Percentiles rank a stretch among this genome's conserved stretches.
Conservation (phyloP, 129 eudicot species). For the Cynara cardunculus region DNA sequence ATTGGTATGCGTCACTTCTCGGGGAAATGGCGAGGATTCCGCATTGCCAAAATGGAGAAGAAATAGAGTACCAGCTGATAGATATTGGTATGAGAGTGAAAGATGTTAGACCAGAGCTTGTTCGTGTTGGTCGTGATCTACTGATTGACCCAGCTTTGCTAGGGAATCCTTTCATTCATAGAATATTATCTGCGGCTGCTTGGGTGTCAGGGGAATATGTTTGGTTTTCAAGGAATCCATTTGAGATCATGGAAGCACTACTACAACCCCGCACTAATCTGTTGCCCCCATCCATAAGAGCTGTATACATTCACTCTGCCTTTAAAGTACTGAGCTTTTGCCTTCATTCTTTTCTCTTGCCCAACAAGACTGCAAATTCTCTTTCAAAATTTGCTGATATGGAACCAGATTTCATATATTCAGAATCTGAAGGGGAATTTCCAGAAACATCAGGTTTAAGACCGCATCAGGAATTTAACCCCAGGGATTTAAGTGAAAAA, state of each 20-base stretch:
- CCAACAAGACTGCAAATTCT: constrained; percentile 30
- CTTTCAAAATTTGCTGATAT: constrained; percentile 17
- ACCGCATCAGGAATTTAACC: constrained; percentile 19
- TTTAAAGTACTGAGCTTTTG: constrained; percentile 69
- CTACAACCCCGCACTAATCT: constrained; percentile 87
- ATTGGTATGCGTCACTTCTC: constrained; percentile 89
- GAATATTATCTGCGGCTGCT: constrained; percentile 75
- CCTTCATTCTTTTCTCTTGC: constrained; percentile 49
- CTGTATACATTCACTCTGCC: constrained; percentile 81
- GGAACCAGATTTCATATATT: constrained; percentile 35
- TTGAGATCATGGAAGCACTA: constrained; percentile 79
- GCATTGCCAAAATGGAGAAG: constrained; percentile 80
- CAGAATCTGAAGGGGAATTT: constrained; percentile 31
- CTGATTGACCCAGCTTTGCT: constrained; percentile 92
- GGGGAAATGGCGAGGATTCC: constrained; percentile 88
- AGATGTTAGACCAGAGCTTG: constrained; percentile 81
- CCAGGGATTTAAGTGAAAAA: constrained; percentile 17
- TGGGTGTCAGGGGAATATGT: constrained; percentile 86
- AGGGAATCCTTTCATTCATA: constrained; percentile 75
- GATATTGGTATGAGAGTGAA: constrained; percentile 94
- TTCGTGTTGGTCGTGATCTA: constrained; percentile 67
- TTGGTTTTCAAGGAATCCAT: constrained; percentile 63
- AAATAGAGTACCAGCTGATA: constrained; percentile 74
- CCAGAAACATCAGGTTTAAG: constrained; percentile 18
- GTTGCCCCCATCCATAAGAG: constrained; percentile 68